Evolutionary conservation across 176 grass and related monocot species (phyloP).

Genomic region (Zoysia japonica): DNA sequence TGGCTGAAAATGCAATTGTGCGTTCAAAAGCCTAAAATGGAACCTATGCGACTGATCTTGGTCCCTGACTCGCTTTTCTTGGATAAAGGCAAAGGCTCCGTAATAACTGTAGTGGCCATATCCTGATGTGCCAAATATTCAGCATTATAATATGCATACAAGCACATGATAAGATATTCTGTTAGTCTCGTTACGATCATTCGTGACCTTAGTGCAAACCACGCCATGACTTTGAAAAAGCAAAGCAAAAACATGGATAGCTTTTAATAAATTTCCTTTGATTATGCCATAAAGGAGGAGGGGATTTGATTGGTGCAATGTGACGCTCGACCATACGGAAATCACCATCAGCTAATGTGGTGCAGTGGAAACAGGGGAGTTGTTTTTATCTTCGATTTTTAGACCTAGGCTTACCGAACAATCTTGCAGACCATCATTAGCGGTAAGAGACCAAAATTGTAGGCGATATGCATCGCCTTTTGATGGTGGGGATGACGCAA

Average conservation of each 20-base stretch:
- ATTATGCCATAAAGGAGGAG: slow-evolving; percentile 16
- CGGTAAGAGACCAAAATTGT: no score
- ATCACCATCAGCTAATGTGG: neutral
- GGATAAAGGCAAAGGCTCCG: neutral
- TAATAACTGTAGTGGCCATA: neutral
- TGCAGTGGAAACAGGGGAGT: neutral
- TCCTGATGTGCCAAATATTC: neutral
- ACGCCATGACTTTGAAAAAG: slow-evolving; percentile 11
- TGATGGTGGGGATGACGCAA: no score
- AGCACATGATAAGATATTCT: slow-evolving; percentile 16
- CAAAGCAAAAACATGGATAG: neutral
- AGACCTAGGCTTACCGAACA: neutral
- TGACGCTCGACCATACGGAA: slow-evolving; percentile 18
- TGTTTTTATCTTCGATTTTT: neutral
- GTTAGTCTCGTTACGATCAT: slow-evolving; percentile 28
- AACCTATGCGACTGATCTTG: neutral
- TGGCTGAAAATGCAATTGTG: neutral
- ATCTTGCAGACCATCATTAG: no score
- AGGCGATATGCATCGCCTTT: no score
- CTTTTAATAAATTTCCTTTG: slow-evolving; percentile 6
- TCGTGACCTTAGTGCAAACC: slow-evolving; percentile 39
- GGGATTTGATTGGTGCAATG: slow-evolving; percentile 28
- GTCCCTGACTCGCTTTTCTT: neutral
- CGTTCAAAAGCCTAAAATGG: neutral
- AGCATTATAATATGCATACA: slow-evolving; percentile 24